Percentiles rank a stretch among this genome's conserved stretches.
Evolutionary conservation across 306 rosid genomes (phyloP).

Genomic region (Lotus japonicus): DNA sequence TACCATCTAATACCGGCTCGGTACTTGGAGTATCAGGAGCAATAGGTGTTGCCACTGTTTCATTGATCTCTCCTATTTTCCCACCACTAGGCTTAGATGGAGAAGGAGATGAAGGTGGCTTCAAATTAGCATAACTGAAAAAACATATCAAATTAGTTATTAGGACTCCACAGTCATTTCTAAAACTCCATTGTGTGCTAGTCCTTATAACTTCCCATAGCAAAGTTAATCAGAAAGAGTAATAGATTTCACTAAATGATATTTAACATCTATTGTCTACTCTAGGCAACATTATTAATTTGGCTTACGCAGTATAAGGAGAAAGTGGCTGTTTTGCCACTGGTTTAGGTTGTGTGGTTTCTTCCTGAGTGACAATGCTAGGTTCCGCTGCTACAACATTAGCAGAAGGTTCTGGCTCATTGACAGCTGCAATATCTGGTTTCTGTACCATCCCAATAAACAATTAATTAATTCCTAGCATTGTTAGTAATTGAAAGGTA

Average conservation of each 20-base stretch:
- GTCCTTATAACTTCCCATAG: constrained; percentile 26
- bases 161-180: neutral
- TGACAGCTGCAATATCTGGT: constrained; percentile 24
- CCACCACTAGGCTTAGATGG: constrained; percentile 31
- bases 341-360: constrained; percentile 29
- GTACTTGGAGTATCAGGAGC: constrained; percentile 27
- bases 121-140: constrained; percentile 44
- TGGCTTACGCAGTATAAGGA: constrained; percentile 60
- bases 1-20: constrained; percentile 10
- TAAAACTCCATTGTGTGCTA: constrained; percentile 18
- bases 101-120: constrained; percentile 44
- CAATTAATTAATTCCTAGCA: constrained; percentile 6
- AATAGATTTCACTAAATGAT: neutral
- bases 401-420: constrained; percentile 30
- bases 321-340: constrained; percentile 44
- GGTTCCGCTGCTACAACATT: constrained; percentile 32
- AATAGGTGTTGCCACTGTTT: constrained; percentile 19
- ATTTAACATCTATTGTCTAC: neutral
- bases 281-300: neutral
- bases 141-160: constrained; percentile 1
- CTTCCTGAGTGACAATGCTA: constrained; percentile 28
- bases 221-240: neutral
- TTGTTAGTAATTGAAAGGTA: neutral
- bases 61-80: constrained; percentile 14
- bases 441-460: constrained; percentile 42